A percentile compares a stretch with the other conserved stretches of the same genome.
phyloP scores from a whole-genome alignment of 495 filamentous ascomycete species.

The Rostrohypoxylon terebratum region DNA sequence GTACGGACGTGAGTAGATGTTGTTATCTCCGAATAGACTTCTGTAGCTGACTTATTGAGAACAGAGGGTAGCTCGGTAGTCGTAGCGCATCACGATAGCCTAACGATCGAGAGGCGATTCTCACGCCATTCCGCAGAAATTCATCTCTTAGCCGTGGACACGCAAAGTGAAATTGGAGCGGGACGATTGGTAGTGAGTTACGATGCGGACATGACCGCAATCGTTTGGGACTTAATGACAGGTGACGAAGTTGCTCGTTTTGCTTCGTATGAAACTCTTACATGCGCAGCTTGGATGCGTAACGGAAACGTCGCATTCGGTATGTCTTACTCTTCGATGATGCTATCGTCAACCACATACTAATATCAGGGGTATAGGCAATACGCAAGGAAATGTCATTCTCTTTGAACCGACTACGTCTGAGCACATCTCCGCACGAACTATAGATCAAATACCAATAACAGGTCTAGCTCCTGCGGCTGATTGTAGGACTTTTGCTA shows the following conservation, averaged over 20 bases:
- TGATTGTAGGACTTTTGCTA: slow-evolving; percentile 97
- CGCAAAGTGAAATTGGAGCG: slow-evolving; percentile 86
- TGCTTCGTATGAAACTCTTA: slow-evolving; percentile 86
- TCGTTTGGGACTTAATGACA: slow-evolving; percentile 96
- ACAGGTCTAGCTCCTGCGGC: slow-evolving; percentile 88
- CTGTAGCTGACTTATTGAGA: slow-evolving; percentile 22
- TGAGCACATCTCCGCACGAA: slow-evolving; percentile 91
- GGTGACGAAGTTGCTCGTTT: slow-evolving; percentile 92
- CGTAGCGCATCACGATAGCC: slow-evolving; percentile 89
- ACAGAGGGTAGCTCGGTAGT: slow-evolving; percentile 76
- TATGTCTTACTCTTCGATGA: slow-evolving; percentile 54
- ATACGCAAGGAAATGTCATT: slow-evolving; percentile 90
- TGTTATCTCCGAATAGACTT: neutral
- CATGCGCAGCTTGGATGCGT: slow-evolving; percentile 92
- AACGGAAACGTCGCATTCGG: slow-evolving; percentile 98
- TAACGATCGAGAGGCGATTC: slow-evolving; percentile 90
- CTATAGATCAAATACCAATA: slow-evolving; percentile 90
- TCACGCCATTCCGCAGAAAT: slow-evolving; percentile 86
- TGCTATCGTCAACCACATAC: slow-evolving; percentile 39
- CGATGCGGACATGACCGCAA: slow-evolving; percentile 89
- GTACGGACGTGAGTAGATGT: slow-evolving; percentile 68
- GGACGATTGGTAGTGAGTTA: slow-evolving; percentile 92
- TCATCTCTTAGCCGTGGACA: slow-evolving; percentile 86
- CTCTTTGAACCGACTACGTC: slow-evolving; percentile 93
- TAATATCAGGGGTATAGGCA: slow-evolving; percentile 66